These are phyloP conservation scores for Vigna angularis DNA, from an alignment of 306 rosid species.

Conservation along the genomic window DNA sequence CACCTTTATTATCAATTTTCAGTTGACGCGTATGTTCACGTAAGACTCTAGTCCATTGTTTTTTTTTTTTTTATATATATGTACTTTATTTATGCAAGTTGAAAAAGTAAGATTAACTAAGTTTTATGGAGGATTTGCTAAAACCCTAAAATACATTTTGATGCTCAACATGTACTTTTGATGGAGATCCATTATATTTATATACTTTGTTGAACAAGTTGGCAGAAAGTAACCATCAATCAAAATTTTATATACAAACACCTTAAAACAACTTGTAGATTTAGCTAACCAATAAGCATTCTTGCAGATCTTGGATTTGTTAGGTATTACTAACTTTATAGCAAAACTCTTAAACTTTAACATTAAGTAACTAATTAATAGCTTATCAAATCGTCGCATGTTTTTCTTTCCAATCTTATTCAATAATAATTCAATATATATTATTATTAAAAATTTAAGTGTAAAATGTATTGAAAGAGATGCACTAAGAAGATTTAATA, in stretches of 20 bases:
- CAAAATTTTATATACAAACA: not conserved
- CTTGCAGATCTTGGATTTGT: not conserved
- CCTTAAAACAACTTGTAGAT: not conserved
- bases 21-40: not conserved
- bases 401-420: not conserved
- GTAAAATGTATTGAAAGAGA: too few species aligned
- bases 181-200: not conserved
- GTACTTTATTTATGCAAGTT: not conserved
- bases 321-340: not conserved
- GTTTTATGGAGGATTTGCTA: not conserved
- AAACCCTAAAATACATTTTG: not conserved
- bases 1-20: not conserved
- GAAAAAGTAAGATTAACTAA: constrained; percentile 6
- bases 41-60: not conserved
- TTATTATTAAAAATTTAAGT: too few species aligned
- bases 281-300: not conserved
- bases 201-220: not conserved
- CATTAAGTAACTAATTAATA: too few species aligned
- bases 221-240: not conserved
- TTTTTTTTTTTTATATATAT: not conserved
- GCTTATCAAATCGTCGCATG: not conserved
- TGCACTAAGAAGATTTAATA: too few species aligned
- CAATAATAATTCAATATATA: not conserved
- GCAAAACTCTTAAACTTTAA: not conserved
- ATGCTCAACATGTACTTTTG: not conserved